Evolutionary conservation across 208 protist species (phyloP).

Genomic region (Leishmania tropica): DNA sequence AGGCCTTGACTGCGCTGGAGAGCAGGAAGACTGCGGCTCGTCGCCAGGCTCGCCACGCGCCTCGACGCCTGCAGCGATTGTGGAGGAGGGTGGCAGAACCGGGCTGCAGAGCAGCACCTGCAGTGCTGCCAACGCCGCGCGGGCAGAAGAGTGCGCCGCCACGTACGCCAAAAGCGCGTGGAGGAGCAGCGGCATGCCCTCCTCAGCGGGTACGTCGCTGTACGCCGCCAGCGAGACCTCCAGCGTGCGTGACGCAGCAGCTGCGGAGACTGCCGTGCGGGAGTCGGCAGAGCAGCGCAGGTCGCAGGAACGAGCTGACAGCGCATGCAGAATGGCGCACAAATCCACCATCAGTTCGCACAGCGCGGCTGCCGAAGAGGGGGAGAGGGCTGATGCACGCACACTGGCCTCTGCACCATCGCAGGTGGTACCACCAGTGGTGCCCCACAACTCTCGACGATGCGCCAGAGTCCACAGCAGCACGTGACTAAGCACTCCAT

Average conservation of each 20-base stretch:
- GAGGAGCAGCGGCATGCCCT: conserved; percentile 23
- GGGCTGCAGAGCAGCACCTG: conserved; percentile 37
- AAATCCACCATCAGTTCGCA: conserved; percentile 36
- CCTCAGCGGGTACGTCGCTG: conserved; percentile 38
- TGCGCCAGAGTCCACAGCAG: conserved; percentile 53
- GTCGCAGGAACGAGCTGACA: neutral
- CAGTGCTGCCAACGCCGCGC: conserved; percentile 29
- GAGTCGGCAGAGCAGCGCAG: neutral
- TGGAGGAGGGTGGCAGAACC: neutral
- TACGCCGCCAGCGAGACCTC: conserved; percentile 31
- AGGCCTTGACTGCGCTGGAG: neutral
- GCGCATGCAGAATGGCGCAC: conserved; percentile 23
- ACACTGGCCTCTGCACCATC: neutral
- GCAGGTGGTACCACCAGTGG: neutral
- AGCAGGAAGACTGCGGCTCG: neutral
- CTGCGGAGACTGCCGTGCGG: neutral
- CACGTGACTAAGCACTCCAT: conserved; percentile 43
- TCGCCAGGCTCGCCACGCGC: neutral
- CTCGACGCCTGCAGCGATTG: neutral
- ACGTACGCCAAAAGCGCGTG: conserved; percentile 35
- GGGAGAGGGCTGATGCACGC: conserved; percentile 2
- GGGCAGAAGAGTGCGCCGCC: conserved; percentile 38
- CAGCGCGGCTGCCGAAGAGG: conserved; percentile 14
- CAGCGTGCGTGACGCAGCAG: conserved; percentile 34
- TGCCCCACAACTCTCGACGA: conserved; percentile 22